These are phyloP conservation scores for Russula compacta DNA, from an alignment of 768 basidiomycete genomes.

Conservation along the genomic window DNA sequence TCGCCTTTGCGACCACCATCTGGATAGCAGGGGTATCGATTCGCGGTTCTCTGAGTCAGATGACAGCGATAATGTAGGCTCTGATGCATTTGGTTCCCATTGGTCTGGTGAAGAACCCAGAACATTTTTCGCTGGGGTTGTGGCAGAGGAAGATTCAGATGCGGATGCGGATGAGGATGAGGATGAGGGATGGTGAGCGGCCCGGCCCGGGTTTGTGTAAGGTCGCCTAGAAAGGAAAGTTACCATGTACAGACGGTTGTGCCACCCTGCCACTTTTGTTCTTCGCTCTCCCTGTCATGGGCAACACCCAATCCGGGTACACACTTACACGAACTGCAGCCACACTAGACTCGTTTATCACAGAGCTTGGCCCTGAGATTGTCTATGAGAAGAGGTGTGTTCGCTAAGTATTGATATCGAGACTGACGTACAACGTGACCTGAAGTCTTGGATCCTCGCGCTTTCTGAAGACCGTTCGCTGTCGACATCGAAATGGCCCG, in stretches of 20 bases:
- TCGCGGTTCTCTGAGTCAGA: background rate
- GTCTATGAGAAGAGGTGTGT: conserved; percentile 86
- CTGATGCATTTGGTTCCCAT: background rate
- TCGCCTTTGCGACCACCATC: background rate
- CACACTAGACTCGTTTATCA: conserved; percentile 84
- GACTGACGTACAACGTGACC: background rate
- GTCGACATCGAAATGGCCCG: conserved; percentile 72
- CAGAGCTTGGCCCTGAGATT: conserved; percentile 79
- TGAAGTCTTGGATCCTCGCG: conserved; percentile 59
- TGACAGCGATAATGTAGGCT: background rate
- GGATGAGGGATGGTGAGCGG: background rate
- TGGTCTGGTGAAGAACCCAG: background rate
- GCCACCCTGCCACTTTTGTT: background rate
- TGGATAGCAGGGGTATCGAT: background rate
- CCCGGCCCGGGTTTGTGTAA: background rate
- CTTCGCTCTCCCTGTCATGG: conserved; percentile 39
- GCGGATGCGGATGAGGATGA: background rate
- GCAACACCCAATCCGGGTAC: conserved; percentile 66
- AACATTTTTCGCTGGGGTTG: background rate
- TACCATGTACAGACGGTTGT: background rate
- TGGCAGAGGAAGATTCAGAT: background rate
- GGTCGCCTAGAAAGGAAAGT: background rate
- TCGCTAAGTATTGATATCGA: background rate
- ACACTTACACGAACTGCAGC: conserved; percentile 64
- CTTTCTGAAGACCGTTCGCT: conserved; percentile 76